phyloP scores from a whole-genome alignment of 2,329 filamentous ascomycete genomes.

The Venturia aucupariae region DNA sequence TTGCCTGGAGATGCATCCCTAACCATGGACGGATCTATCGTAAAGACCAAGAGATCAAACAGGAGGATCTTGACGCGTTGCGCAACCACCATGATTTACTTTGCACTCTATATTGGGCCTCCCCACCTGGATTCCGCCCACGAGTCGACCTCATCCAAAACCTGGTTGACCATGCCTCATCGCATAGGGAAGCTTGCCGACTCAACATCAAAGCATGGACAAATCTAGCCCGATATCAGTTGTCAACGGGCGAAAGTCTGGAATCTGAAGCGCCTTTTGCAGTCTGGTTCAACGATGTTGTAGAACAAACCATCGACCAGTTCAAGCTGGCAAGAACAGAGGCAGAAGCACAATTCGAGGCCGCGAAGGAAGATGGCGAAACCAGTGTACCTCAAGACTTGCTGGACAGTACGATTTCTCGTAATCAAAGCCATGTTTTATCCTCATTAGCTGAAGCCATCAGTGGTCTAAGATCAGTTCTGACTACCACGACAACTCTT shows the following conservation, averaged over 20 bases:
- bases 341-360: conserved; percentile 43
- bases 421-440: conserved; percentile 50
- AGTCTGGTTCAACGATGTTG: conserved; percentile 46
- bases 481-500: conserved; percentile 34
- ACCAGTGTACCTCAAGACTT: conserved; percentile 35
- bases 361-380: conserved; percentile 27
- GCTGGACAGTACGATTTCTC: conserved; percentile 43
- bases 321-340: conserved; percentile 48
- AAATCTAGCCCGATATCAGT: conserved; percentile 47
- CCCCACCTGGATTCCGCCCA: conserved; percentile 44
- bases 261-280: conserved; percentile 39
- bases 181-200: conserved; percentile 50
- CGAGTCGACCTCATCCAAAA: conserved; percentile 42
- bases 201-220: conserved; percentile 50
- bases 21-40: conserved; percentile 52
- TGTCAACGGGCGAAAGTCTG: conserved; percentile 42
- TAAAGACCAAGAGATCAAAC: conserved; percentile 45
- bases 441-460: conserved; percentile 45
- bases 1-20: conserved; percentile 49
- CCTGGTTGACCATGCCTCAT: conserved; percentile 47
- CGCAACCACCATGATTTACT: conserved; percentile 55
- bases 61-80: conserved; percentile 47
- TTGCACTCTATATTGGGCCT: conserved; percentile 49
- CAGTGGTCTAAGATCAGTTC: conserved; percentile 38
- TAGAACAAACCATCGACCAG: conserved; percentile 43